A percentile compares a stretch with the other conserved stretches of the same genome.
Evolutionary conservation across 805 yeast genomes (phyloP).

Genomic region (Candida yuanshanica): DNA sequence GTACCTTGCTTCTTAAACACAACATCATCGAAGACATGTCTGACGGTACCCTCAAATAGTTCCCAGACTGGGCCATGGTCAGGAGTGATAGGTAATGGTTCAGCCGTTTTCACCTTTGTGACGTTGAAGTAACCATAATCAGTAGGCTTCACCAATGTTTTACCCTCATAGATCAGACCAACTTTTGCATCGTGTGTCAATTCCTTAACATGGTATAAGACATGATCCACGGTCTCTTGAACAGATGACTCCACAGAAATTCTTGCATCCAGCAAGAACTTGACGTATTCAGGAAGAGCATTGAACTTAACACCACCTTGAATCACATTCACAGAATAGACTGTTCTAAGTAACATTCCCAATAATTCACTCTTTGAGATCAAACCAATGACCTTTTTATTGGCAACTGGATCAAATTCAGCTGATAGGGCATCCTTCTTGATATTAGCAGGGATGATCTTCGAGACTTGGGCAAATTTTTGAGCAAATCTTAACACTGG

Average conservation of each 20-base stretch:
- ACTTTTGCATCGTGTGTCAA: constrained; percentile 17
- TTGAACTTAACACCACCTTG: constrained; percentile 71
- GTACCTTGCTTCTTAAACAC: constrained; percentile 42
- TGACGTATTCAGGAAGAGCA: constrained; percentile 59
- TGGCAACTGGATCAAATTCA: constrained; percentile 30
- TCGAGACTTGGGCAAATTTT: constrained; percentile 50
- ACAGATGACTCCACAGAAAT: constrained; percentile 53
- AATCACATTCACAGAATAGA: constrained; percentile 30
- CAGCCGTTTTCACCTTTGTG: constrained; percentile 4
- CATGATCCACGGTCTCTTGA: constrained; percentile 27
- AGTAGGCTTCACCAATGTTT: constrained; percentile 15
- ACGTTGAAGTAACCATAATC: constrained; percentile 26
- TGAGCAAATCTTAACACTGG: constrained; percentile 55
- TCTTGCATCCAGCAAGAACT: constrained; percentile 56
- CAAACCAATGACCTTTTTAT: constrained; percentile 28
- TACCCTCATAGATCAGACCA: constrained; percentile 15
- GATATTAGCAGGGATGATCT: constrained; percentile 21
- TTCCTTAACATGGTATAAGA: constrained; percentile 9
- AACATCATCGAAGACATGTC: constrained; percentile 48
- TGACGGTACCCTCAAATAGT: constrained; percentile 27
- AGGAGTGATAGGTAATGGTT: constrained; percentile 13
- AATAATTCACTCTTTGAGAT: constrained; percentile 10
- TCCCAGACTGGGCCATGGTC: constrained; percentile 17
- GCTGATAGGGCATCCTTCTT: constrained; percentile 31
- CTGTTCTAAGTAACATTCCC: constrained; percentile 14